Base-by-base conservation (phyloP, 495 filamentous ascomycete species). In the Margaritispora aquatica region DNA sequence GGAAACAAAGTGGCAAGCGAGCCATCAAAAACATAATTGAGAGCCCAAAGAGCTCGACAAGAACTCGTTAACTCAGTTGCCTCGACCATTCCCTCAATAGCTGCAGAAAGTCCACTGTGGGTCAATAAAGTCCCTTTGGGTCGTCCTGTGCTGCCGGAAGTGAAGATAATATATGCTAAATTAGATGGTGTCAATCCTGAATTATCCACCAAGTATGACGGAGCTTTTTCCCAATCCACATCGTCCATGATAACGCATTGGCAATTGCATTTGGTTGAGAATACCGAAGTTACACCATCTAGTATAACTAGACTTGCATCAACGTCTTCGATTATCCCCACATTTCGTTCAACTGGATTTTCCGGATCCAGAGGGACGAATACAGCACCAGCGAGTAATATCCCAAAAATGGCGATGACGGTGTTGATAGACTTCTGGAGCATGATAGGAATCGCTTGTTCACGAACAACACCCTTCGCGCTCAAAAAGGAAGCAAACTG, bases 1-100 rank as follows among this genome's bases (percentile, higher is more conserved):
- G 84, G 81, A 54, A 88, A 80, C 2, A 87, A 82, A 55, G 90
- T 87, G 2, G 81, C 66, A 22, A 90, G 74, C 44, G 83, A 82
- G 26, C 83, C 78, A 58, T 92, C 88, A 38, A 88, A 87, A 2
- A 83, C 83, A 64, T 84, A 88, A 44, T 82, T 83, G 1, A 86
- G 84, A 54, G 87, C 82, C 58, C 90, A 87, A 62, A 90, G 75
- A 7, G 84, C 77, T 2, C 83, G 72, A 17, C 29, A 34, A 5
- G 5, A 5, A 13, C 29, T 13, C 13, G 5, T 13, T 13, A 34
- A 34, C n/a, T n/a, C n/a, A 34, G 5, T 5, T 5, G 5, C 29
- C 13, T 34, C 29, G 13, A 34, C 29, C 29, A 34, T 34, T 5
- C 29, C 13, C 13, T 5, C 5, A 13, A 34, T 13, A 5, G 29